Percentiles rank a stretch among this genome's conserved stretches.
phyloP scores from a whole-genome alignment of 2,329 filamentous ascomycete genomes.

The Fusarium miscanthi region DNA sequence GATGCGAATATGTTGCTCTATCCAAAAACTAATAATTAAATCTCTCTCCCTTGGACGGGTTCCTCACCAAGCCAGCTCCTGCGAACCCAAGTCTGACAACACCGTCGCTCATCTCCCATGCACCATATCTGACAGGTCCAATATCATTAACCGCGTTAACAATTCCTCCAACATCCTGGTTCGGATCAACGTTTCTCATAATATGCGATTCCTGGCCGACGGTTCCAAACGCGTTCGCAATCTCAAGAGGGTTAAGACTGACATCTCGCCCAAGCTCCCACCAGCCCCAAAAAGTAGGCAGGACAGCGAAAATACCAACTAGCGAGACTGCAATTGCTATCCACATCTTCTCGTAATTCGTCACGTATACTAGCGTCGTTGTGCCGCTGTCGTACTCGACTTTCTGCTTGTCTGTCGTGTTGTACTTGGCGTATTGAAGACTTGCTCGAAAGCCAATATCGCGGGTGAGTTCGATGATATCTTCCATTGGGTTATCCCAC shows the following conservation, averaged over 20 bases:
- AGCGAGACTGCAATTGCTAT: slow-evolving; percentile 32
- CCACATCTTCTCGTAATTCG: slow-evolving; percentile 38
- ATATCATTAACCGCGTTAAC: slow-evolving; percentile 22
- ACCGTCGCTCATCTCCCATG: slow-evolving; percentile 36
- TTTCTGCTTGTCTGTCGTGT: slow-evolving; percentile 33
- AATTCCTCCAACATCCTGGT: slow-evolving; percentile 29
- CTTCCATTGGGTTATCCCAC: slow-evolving; percentile 38
- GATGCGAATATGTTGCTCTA: too few relatives aligned
- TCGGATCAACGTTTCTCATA: slow-evolving; percentile 34
- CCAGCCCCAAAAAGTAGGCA: slow-evolving; percentile 41
- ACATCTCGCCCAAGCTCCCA: slow-evolving; percentile 41
- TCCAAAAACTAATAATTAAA: slow-evolving; percentile 23
- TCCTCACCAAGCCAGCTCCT: slow-evolving; percentile 24
- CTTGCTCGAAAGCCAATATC: slow-evolving; percentile 38
- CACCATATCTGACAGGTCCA: slow-evolving; percentile 36
- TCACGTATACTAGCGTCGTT: slow-evolving; percentile 29
- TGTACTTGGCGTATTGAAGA: slow-evolving; percentile 32
- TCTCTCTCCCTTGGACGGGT: slow-evolving; percentile 33
- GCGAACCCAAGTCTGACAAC: slow-evolving; percentile 35
- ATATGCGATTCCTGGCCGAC: slow-evolving; percentile 30
- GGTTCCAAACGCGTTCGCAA: slow-evolving; percentile 39
- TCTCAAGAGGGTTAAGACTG: slow-evolving; percentile 37
- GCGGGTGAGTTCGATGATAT: slow-evolving; percentile 38
- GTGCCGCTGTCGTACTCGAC: slow-evolving; percentile 24
- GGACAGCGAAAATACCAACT: slow-evolving; percentile 28